Conservation (phyloP, 2,329 filamentous ascomycete species). For the Ceratocystis cacaofunesta region DNA sequence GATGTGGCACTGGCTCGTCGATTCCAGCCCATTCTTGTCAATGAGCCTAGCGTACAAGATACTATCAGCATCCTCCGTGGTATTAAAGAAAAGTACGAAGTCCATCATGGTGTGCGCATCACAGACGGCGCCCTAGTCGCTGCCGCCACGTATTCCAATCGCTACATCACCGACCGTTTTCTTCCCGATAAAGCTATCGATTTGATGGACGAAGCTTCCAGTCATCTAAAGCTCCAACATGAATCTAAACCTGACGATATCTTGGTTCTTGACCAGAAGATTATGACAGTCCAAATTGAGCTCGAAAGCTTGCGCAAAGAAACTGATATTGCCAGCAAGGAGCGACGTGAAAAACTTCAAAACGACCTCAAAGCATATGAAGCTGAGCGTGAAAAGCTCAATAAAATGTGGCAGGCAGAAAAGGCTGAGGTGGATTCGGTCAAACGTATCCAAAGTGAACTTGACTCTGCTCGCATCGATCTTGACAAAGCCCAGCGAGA, state of each 20-base stretch:
- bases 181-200: conserved; percentile 96
- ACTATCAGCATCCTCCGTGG: conserved; percentile 91
- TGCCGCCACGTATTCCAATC: conserved; percentile 80
- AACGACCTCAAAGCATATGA: conserved; percentile 60
- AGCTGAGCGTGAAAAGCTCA: conserved; percentile 59
- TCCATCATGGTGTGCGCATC: conserved; percentile 91
- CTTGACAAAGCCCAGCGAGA: conserved; percentile 76
- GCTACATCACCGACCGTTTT: conserved; percentile 93
- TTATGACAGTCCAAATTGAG: conserved; percentile 96
- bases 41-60: conserved; percentile 77
- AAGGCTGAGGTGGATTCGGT: conserved; percentile 70
- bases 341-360: conserved; percentile 76
- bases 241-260: conserved; percentile 95
- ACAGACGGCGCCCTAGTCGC: conserved; percentile 85
- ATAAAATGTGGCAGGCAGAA: conserved; percentile 80
- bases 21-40: conserved; percentile 90
- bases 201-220: conserved; percentile 88
- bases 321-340: conserved; percentile 74
- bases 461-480: conserved; percentile 73
- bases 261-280: conserved; percentile 78
- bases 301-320: conserved; percentile 89
- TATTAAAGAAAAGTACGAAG: conserved; percentile 95
- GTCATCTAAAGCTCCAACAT: conserved; percentile 77
- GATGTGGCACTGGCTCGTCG: conserved; percentile 82
- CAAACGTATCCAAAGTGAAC: conserved; percentile 74